Base-by-base conservation (phyloP, 2,329 filamentous ascomycete genomes). In the Byssochlamys sp. region DNA sequence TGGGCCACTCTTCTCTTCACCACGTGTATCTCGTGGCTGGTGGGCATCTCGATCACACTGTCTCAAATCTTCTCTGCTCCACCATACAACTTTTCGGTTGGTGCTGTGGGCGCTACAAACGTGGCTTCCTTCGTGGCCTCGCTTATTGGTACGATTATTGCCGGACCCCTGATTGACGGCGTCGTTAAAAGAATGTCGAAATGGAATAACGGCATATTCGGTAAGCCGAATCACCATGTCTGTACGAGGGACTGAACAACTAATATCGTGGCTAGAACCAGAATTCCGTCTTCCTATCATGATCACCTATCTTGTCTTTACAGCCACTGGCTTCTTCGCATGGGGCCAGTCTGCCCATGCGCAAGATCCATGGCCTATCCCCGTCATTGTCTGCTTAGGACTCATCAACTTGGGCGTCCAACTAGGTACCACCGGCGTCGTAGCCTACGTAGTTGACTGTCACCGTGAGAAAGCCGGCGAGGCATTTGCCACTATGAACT, bases 1-100 rank as follows among this genome's bases (percentile, higher is more conserved):
- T 77, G 73, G 73, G 73, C 70, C 5, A 69, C 71, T 2, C 62
- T 76, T 7, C 63, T 74, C 2, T 75, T 74, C 62, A 75, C 70
- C 0, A 73, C 67, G 0, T 71, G 68, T 53, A 73, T 75, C 52
- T 67, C 67, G 11, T 69, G 67, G 67, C 59, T 69, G 6, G 67
- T 69, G 1, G 63, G 62, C 7, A 65, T 69, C n/a, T 64, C 68
- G 5, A 62, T 65, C 61, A 66, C 69, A 0, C 60, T 74, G 6
- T 72, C 68, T 4, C 72, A 72, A 54, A 75, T 71, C 56, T 73
- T 72, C 60, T 71, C 68, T 1, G 71, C 67, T 0, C 68, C 71
- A 0, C 73, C 73, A 0, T 74, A 74, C 57, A 72, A 63, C 53
- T 74, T 75, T 57, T 70, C 69, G 4, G 67, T 73, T 9, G 63